Conservation (phyloP, 2,329 filamentous ascomycete species). For the Conoideocrella luteorostrata region DNA sequence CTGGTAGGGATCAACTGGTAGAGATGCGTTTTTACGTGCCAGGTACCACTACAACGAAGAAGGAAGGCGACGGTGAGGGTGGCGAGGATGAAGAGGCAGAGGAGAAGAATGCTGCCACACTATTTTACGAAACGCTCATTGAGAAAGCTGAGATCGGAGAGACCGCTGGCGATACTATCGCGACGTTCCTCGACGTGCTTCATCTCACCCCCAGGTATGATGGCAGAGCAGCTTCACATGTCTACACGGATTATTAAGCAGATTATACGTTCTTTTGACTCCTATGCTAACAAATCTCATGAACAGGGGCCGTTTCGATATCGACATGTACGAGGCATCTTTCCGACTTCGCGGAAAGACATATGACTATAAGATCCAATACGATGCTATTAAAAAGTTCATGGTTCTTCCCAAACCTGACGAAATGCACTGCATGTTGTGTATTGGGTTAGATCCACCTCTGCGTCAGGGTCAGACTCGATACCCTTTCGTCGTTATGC, state of each 20-base stretch:
- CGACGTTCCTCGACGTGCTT: conserved; percentile 91
- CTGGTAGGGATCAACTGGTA: conserved; percentile 84
- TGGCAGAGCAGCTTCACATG: neutral
- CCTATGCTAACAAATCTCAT: neutral
- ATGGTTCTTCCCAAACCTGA: conserved; percentile 99
- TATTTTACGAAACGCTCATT: conserved; percentile 98
- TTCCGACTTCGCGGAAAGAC: conserved; percentile 97
- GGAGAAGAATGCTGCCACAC: conserved; percentile 88
- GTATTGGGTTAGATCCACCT: conserved; percentile 88
- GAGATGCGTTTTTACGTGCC: conserved; percentile 99
- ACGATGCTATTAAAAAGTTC: conserved; percentile 96
- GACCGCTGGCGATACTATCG: conserved; percentile 96
- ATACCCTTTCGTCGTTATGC: conserved; percentile 98
- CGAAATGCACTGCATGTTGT: conserved; percentile 90
- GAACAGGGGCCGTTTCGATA: conserved; percentile 91
- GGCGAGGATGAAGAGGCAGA: conserved; percentile 49
- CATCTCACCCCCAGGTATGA: conserved; percentile 85
- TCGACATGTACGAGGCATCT: conserved; percentile 98
- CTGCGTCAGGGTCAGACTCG: conserved; percentile 94
- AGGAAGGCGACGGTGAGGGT: conserved; percentile 62
- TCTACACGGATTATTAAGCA: neutral
- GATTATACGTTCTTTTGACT: no score
- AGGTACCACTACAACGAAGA: conserved; percentile 72
- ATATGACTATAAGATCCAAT: conserved; percentile 99
- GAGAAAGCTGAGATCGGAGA: conserved; percentile 99